phyloP scores from a whole-genome alignment of 2,329 filamentous ascomycete genomes.

The Penicillium sclerotigenum region DNA sequence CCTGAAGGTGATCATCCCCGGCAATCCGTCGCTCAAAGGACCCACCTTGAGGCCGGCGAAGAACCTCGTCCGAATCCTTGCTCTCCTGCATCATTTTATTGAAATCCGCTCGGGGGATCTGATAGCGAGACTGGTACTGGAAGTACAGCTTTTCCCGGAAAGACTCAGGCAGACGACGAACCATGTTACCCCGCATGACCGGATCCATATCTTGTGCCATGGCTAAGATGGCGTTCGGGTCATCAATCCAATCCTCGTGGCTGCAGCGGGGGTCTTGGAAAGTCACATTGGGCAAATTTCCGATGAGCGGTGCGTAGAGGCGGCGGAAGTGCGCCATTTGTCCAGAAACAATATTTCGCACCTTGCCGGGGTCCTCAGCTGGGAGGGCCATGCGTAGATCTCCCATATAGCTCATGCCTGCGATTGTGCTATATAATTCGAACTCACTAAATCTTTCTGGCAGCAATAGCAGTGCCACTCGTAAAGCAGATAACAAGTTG shows the following conservation, averaged over 20 bases:
- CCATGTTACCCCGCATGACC: conserved; percentile 89
- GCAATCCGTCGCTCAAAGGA: conserved; percentile 85
- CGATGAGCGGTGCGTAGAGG: conserved; percentile 84
- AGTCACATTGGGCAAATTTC: conserved; percentile 81
- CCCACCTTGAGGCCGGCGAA: conserved; percentile 73
- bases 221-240: conserved; percentile 61
- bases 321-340: conserved; percentile 90
- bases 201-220: conserved; percentile 92
- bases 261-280: conserved; percentile 66
- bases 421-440: conserved; percentile 85
- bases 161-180: conserved; percentile 77
- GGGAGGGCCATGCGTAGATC: conserved; percentile 93
- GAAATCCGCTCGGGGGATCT: conserved; percentile 80
- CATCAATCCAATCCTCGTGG: conserved; percentile 60
- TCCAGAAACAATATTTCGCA: conserved; percentile 87
- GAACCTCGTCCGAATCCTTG: conserved; percentile 62
- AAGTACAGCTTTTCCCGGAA: conserved; percentile 93
- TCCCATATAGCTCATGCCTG: conserved; percentile 88
- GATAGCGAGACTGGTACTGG: conserved; percentile 86
- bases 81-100: conserved; percentile 76
- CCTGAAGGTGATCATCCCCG: conserved; percentile 63
- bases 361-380: conserved; percentile 87
- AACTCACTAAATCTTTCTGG: conserved; percentile 81
- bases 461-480: conserved; percentile 82
- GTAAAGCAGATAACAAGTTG: conserved; percentile 87